phyloP scores from a whole-genome alignment of 1,284 basidiomycete species.

The Microstroma glucosiphilum region DNA sequence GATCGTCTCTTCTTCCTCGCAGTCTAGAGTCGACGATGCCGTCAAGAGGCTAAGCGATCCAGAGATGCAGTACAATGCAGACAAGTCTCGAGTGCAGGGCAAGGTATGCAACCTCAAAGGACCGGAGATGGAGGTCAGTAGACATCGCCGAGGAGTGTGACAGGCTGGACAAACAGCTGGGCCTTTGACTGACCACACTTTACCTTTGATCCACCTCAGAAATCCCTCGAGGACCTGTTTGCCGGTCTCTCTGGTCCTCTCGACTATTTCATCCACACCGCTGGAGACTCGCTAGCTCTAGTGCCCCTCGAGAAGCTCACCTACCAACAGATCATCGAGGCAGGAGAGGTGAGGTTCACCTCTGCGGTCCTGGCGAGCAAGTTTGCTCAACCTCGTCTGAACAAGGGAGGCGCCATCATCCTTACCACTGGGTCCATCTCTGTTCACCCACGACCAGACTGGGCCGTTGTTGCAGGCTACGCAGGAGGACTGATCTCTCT shows the following conservation, averaged over 20 bases:
- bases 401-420: constrained; percentile 15
- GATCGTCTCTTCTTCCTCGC: constrained; percentile 19
- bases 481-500: constrained; percentile 18
- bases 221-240: constrained; percentile 17
- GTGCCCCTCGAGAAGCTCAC: constrained; percentile 13
- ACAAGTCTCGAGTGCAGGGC: constrained; percentile 18
- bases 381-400: constrained; percentile 10
- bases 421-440: constrained; percentile 23
- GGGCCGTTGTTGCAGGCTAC: constrained; percentile 14
- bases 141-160: not conserved
- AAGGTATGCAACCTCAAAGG: constrained; percentile 21
- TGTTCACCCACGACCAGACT: constrained; percentile 16
- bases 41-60: constrained; percentile 20
- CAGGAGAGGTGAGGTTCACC: constrained; percentile 16
- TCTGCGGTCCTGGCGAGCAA: constrained; percentile 24
- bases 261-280: constrained; percentile 27
- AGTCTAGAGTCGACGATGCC: constrained; percentile 14
- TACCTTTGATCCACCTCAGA: constrained; percentile 8
- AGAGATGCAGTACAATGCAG: constrained; percentile 24
- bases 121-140: not conserved
- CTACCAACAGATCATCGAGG: constrained; percentile 19
- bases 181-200: not conserved
- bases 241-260: constrained; percentile 19
- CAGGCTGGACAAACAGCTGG: not conserved
- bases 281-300: constrained; percentile 18